A percentile compares a stretch with the other conserved stretches of the same genome.
Evolutionary conservation across 2,329 filamentous ascomycete species (phyloP).

Genomic region (Lasiodiplodia gonubiensis): DNA sequence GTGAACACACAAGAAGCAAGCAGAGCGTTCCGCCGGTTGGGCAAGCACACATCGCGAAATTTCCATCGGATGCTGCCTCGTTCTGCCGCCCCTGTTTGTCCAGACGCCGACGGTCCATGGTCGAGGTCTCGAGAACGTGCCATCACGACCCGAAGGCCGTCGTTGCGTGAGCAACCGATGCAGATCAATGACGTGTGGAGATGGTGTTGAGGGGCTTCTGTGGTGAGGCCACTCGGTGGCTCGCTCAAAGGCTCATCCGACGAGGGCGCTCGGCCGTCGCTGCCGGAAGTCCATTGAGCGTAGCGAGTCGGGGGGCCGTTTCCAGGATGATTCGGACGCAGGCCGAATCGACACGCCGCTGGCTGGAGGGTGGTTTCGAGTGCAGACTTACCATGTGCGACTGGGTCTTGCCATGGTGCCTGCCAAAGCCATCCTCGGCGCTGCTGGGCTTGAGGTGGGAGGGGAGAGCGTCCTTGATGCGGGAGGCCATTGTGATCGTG

Average conservation of each 20-base stretch:
- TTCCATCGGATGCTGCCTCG: neutral
- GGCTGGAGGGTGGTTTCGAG: conserved; percentile 1
- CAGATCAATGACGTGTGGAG: conserved; percentile 17
- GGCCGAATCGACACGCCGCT: conserved; percentile 19
- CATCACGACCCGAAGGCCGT: neutral
- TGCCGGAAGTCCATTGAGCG: conserved; percentile 13
- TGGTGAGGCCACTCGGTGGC: conserved; percentile 22
- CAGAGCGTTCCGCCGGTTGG: neutral
- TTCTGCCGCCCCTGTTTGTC: conserved; percentile 7
- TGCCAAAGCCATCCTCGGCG: conserved; percentile 56
- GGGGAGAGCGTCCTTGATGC: conserved; percentile 69
- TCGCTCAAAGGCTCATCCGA: conserved; percentile 1
- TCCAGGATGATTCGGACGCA: neutral
- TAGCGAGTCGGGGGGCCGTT: neutral
- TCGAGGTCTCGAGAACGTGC: neutral
- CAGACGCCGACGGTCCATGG: neutral
- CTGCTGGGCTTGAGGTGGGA: conserved; percentile 76
- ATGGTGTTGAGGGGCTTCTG: conserved; percentile 22
- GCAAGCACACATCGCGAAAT: neutral
- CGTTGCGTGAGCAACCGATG: neutral
- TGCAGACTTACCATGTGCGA: conserved; percentile 76
- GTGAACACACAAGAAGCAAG: conserved; percentile 8
- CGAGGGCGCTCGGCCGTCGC: conserved; percentile 3
- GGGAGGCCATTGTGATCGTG: conserved; percentile 66
- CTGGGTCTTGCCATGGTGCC: conserved; percentile 82